Evolutionary conservation across 2,329 filamentous ascomycete genomes (phyloP).

Genomic region (Scedosporium apiospermum): DNA sequence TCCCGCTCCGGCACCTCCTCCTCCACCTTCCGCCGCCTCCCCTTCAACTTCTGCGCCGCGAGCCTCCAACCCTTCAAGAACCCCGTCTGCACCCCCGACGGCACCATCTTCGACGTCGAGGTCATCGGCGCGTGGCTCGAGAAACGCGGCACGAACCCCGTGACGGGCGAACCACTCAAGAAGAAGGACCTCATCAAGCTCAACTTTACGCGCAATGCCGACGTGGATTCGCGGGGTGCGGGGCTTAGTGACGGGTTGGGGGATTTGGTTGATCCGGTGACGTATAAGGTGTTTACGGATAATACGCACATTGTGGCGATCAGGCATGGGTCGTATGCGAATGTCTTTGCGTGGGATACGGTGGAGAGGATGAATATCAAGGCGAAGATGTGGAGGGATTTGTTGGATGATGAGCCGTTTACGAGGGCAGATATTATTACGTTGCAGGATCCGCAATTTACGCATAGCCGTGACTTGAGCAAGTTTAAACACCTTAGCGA

Average conservation of each 20-base stretch:
- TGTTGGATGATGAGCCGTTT: conserved; percentile 82
- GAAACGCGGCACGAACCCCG: conserved; percentile 86
- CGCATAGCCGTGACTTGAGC: conserved; percentile 71
- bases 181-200: conserved; percentile 81
- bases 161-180: conserved; percentile 70
- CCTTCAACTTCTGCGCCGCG: conserved; percentile 96
- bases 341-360: conserved; percentile 95
- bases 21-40: conserved; percentile 69
- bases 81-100: conserved; percentile 80
- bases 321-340: conserved; percentile 69
- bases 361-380: conserved; percentile 94
- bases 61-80: conserved; percentile 92
- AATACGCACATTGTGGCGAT: conserved; percentile 95
- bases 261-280: conserved; percentile 92
- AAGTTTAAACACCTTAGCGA: conserved; percentile 86
- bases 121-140: conserved; percentile 92
- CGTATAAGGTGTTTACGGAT: conserved; percentile 94
- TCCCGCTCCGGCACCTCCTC: conserved; percentile 33
- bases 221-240: conserved; percentile 41
- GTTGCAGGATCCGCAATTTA: conserved; percentile 88
- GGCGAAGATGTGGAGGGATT: conserved; percentile 87
- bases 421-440: conserved; percentile 88
- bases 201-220: conserved; percentile 84
- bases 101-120: conserved; percentile 90
- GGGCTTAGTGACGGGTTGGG: conserved; percentile 46